Base-by-base conservation (phyloP, 306 rosid species). In the Inga laurina region DNA sequence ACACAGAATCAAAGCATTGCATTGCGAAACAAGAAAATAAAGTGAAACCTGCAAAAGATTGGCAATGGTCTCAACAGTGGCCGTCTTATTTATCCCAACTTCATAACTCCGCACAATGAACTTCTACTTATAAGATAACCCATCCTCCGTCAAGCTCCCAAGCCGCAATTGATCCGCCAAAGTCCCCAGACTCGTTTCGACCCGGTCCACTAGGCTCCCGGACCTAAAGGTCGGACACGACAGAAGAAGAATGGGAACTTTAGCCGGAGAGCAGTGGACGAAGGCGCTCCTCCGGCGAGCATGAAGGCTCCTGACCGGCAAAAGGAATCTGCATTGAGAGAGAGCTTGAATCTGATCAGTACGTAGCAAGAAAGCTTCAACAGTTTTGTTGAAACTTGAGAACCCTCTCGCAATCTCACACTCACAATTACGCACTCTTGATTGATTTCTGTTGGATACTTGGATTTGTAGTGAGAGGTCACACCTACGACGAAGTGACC, bases 61-160 rank as follows among this genome's bases (percentile, higher is more conserved):
- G 15, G 99, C 99, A 76, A 96, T 92, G 76, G 98, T 96, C 88
- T 96, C 99, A 45, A 96, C 98, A 35, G 98, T 96, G 15, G 98
- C 99, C 66, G 98, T 96, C 84, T 93, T 96, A 84, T 93, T 93
- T 68, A 96, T 91, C 82, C 99, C 99, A 74, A 93, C 99, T 89
- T 96, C 99, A 70, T 96, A 96, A 86, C 97, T 88, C 83, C 99
- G 85, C 62, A 96, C 97, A 61, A 96, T 91, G 79, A 96, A 96
- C 85, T 86, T 92, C 93, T 96, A 98, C 90, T 90, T 93, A 67
- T 93, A 96, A 68, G 94, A 92, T 74, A 92, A 80, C 56, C 99
- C 92, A 82, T 92, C 91, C 74, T 91, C 99, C 65, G 91, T 84
- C 88, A 96, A 88, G 84, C 30, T 90, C 76, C 99, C 99, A 4